A percentile compares a stretch with the other conserved stretches of the same genome.
These are phyloP conservation scores for Diaporthe vexans DNA, from an alignment of 2,329 filamentous ascomycete species.

Conservation along the genomic window DNA sequence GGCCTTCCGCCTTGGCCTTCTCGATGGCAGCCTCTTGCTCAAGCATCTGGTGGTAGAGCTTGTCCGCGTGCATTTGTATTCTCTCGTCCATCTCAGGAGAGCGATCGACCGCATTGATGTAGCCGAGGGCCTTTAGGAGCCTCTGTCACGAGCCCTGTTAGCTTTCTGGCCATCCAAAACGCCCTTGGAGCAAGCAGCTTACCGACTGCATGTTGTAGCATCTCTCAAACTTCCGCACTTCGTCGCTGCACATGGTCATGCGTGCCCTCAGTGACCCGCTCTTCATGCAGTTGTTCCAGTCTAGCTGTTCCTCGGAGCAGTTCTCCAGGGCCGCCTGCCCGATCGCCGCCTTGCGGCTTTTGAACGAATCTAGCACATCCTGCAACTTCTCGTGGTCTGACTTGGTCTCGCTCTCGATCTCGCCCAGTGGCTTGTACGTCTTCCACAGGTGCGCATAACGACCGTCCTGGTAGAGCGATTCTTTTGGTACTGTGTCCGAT, in stretches of 20 bases:
- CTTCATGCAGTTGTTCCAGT: slow-evolving; percentile 86
- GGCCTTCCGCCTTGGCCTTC: slow-evolving; percentile 74
- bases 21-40: slow-evolving; percentile 83
- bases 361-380: slow-evolving; percentile 86
- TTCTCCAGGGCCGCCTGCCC: slow-evolving; percentile 91
- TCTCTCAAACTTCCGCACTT: slow-evolving; percentile 83
- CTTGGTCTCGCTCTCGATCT: slow-evolving; percentile 78
- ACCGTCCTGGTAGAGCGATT: slow-evolving; percentile 71
- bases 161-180: neutral
- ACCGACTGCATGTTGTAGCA: slow-evolving; percentile 93
- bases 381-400: slow-evolving; percentile 84
- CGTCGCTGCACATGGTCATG: slow-evolving; percentile 83
- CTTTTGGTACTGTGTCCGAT: slow-evolving; percentile 56
- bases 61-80: slow-evolving; percentile 96
- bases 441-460: slow-evolving; percentile 91
- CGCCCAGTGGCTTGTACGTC: slow-evolving; percentile 81
- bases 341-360: slow-evolving; percentile 83
- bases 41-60: slow-evolving; percentile 88
- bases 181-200: slow-evolving; percentile 40
- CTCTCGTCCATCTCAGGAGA: slow-evolving; percentile 81
- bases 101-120: slow-evolving; percentile 77
- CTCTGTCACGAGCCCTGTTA: slow-evolving; percentile 63
- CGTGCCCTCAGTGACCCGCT: slow-evolving; percentile 76
- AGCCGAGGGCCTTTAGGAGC: slow-evolving; percentile 91
- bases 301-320: slow-evolving; percentile 88